phyloP scores from a whole-genome alignment of 306 rosid species.

The Castanea mollissima region DNA sequence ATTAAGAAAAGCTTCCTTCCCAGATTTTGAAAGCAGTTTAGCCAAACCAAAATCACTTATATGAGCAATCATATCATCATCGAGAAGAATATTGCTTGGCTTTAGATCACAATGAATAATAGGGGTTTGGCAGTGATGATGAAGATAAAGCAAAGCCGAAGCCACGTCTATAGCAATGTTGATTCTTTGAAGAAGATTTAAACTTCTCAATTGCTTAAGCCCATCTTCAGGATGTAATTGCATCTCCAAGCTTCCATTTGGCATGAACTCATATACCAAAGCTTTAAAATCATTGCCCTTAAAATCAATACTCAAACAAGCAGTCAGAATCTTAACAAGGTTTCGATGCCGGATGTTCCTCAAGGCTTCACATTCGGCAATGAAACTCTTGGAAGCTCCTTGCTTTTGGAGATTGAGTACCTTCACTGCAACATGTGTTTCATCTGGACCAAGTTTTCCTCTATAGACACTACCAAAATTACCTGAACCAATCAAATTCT shows the following conservation, averaged over 20 bases:
- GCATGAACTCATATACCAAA: slow-evolving; percentile 15
- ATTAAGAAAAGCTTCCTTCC: neutral
- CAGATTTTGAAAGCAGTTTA: slow-evolving; percentile 1
- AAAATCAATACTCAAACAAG: slow-evolving; percentile 22
- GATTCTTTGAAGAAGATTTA: neutral
- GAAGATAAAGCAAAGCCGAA: slow-evolving; percentile 22
- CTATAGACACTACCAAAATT: slow-evolving; percentile 29
- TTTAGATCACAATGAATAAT: slow-evolving; percentile 24
- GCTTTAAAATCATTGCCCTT: slow-evolving; percentile 8
- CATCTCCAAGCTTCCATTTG: slow-evolving; percentile 15
- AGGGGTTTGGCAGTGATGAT: slow-evolving; percentile 11
- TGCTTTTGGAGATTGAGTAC: slow-evolving; percentile 19
- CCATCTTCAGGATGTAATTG: slow-evolving; percentile 8
- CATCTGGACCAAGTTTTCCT: slow-evolving; percentile 13
- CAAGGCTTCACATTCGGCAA: slow-evolving; percentile 28
- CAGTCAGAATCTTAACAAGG: slow-evolving; percentile 16
- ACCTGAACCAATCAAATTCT: slow-evolving; percentile 34
- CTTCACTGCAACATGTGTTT: slow-evolving; percentile 18
- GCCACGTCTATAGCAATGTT: slow-evolving; percentile 15
- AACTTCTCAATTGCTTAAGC: neutral
- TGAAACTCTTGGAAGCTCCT: slow-evolving; percentile 25
- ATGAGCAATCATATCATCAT: slow-evolving; percentile 6
- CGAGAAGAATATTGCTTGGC: slow-evolving; percentile 23
- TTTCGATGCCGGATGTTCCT: slow-evolving; percentile 24
- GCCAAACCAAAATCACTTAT: slow-evolving; percentile 20